Conservation (phyloP, 345 rosid species). For the Balakata baccata region DNA sequence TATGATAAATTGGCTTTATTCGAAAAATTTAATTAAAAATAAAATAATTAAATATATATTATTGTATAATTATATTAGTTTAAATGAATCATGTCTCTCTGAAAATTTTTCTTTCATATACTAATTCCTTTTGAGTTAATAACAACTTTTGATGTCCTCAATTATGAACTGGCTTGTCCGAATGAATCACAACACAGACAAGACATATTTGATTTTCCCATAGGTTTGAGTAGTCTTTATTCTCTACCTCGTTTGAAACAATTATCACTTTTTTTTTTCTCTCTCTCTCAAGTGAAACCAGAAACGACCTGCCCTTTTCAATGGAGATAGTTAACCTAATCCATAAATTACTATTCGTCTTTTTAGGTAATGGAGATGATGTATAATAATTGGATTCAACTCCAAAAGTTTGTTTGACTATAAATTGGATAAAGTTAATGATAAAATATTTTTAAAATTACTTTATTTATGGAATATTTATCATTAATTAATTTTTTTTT, state of each 20-base stretch:
- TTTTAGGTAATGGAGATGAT: conserved; percentile 15
- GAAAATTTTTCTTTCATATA: too few species aligned
- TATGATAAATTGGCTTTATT: too few species aligned
- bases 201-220: neutral
- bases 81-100: too few species aligned
- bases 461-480: too few species aligned
- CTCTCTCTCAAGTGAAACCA: too few species aligned
- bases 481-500: too few species aligned
- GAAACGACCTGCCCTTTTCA: neutral
- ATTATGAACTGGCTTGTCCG: neutral
- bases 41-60: too few species aligned
- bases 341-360: neutral
- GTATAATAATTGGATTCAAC: conserved; percentile 6
- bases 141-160: neutral
- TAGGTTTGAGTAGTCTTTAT: neutral
- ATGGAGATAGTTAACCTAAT: conserved; percentile 1
- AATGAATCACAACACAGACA: neutral
- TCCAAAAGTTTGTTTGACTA: conserved; percentile 4
- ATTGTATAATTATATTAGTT: too few species aligned
- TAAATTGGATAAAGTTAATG: neutral
- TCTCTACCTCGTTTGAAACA: neutral
- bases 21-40: too few species aligned
- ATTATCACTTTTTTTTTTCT: neutral
- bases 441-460: too few species aligned
- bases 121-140: neutral